Conservation (phyloP, 352 stramenopile genomes). For the Pythium coloratum region DNA sequence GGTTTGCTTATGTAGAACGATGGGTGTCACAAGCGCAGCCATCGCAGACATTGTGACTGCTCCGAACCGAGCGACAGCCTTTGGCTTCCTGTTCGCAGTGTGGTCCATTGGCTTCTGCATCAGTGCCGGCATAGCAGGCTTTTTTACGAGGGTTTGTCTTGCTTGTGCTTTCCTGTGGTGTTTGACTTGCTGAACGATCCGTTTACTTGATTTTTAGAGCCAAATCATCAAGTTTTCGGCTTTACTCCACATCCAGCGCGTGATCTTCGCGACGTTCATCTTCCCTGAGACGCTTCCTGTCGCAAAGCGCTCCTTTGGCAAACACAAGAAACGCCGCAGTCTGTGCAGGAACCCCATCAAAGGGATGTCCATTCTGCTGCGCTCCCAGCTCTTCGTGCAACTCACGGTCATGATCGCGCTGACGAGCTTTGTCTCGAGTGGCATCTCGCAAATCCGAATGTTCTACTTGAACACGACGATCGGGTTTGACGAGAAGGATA, state of each 20-base stretch:
- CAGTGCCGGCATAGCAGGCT: conserved; percentile 48
- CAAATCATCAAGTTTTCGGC: conserved; percentile 48
- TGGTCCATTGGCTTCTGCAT: conserved; percentile 62
- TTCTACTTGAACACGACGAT: conserved; percentile 82
- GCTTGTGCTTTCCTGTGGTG: too few species aligned
- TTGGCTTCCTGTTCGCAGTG: conserved; percentile 59
- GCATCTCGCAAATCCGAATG: conserved; percentile 58
- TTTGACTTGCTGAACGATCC: not conserved
- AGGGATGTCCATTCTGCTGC: conserved; percentile 67
- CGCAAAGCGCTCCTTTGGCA: conserved; percentile 30
- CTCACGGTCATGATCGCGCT: conserved; percentile 67
- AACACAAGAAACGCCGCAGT: conserved; percentile 31
- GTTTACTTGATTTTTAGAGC: conserved; percentile 27
- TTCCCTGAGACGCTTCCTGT: conserved; percentile 59
- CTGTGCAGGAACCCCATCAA: conserved; percentile 61
- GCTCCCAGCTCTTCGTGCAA: conserved; percentile 60
- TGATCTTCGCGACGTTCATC: conserved; percentile 58
- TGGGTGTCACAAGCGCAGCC: conserved; percentile 57
- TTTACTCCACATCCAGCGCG: conserved; percentile 51
- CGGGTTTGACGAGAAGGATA: conserved; percentile 69
- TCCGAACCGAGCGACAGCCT: conserved; percentile 56
- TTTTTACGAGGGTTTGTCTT: conserved; percentile 49
- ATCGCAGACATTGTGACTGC: conserved; percentile 64
- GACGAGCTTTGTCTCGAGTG: conserved; percentile 63
- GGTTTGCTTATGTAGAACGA: conserved; percentile 33